phyloP scores from a whole-genome alignment of 441 rosid species.

The Melastoma candidum region DNA sequence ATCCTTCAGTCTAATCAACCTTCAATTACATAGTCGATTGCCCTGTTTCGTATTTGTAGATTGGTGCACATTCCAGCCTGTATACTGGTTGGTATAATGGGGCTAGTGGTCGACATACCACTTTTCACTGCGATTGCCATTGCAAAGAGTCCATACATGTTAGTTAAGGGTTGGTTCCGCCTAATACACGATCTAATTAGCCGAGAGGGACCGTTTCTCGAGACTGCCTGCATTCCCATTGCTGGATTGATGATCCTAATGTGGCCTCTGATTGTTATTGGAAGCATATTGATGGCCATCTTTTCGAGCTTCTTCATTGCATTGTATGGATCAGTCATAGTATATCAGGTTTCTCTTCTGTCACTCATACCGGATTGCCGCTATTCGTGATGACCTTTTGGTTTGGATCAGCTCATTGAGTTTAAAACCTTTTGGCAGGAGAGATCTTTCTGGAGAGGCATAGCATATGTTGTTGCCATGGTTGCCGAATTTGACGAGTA shows the following conservation, averaged over 20 bases:
- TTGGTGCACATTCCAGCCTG: constrained; percentile 67
- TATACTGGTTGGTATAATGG: constrained; percentile 61
- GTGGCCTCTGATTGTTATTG: constrained; percentile 74
- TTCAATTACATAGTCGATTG: background rate
- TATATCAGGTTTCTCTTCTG: constrained; percentile 48
- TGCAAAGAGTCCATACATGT: constrained; percentile 66
- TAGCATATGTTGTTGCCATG: constrained; percentile 80
- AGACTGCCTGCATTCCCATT: constrained; percentile 71
- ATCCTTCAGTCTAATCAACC: background rate
- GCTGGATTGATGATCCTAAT: constrained; percentile 65
- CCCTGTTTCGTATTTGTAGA: constrained; percentile 28
- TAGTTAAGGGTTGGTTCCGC: constrained; percentile 69
- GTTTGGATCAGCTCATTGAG: background rate
- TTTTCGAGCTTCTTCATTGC: constrained; percentile 63
- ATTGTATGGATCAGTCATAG: constrained; percentile 59
- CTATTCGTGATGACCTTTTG: constrained; percentile 5
- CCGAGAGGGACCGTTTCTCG: constrained; percentile 78
- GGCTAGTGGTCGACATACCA: constrained; percentile 55
- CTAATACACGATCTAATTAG: constrained; percentile 55
- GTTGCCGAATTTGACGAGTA: constrained; percentile 86
- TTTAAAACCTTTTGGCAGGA: constrained; percentile 36
- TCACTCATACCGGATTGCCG: background rate
- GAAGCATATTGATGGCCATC: constrained; percentile 43
- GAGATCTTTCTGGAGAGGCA: constrained; percentile 60
- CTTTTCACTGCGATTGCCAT: constrained; percentile 52